Evolutionary conservation across 179 eudicot genomes (phyloP), one percentile per base, ranked within the genome.

Genomic region (Corrigiola litoralis): DNA sequence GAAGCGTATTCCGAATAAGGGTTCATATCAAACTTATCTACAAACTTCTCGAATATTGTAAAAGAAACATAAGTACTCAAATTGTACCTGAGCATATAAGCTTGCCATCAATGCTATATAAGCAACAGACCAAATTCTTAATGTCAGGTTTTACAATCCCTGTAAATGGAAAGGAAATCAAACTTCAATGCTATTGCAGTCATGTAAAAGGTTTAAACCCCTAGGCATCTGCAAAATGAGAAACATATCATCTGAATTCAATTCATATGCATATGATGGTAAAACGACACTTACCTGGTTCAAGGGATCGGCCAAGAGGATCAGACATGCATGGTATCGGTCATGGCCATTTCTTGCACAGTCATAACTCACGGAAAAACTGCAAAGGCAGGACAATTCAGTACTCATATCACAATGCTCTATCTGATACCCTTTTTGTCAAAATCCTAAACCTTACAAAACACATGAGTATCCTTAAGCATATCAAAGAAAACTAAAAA

Each of bases 71-170:
- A n/a, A n/a, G n/a, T n/a, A n/a, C n/a, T n/a, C n/a, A n/a, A n/a
- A n/a, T n/a, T n/a, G n/a, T n/a, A n/a, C n/a, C n/a, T n/a, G n/a
- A n/a, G n/a, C n/a, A n/a, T n/a, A n/a, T n/a, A n/a, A n/a, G n/a
- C n/a, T n/a, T n/a, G n/a, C n/a, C n/a, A n/a, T n/a, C n/a, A n/a
- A n/a, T n/a, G n/a, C n/a, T n/a, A n/a, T n/a, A n/a, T n/a, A n/a
- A n/a, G n/a, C n/a, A n/a, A n/a, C n/a, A n/a, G n/a, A n/a, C n/a
- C n/a, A n/a, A 57, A 60, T 47, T 69, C 25, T 81, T 92, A 14
- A 70, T 23, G 9, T 85, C 90, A 56, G 65, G 46, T 51, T 79
- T 86, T 57, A 80, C 96, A 16, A 59, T 51, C 55, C 84, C 96
- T 89, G 70, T 33, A 3, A 36, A 53, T 25, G 50, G 36, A 20